These are phyloP conservation scores for Rosa multiflora DNA, from an alignment of 306 rosid genomes.

Conservation along the genomic window DNA sequence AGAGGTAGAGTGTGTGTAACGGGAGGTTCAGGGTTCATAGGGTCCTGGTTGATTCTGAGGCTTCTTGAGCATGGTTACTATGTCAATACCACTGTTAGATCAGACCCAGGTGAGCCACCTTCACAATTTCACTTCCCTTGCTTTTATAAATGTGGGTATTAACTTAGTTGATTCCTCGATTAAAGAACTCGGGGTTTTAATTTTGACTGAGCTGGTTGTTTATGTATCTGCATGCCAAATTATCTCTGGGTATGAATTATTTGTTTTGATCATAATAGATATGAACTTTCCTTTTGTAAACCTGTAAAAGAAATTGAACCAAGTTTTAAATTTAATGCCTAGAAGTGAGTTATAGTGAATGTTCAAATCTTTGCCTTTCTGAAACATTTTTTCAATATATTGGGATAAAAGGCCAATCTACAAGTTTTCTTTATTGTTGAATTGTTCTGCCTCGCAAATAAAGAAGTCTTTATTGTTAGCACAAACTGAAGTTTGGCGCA, in stretches of 20 bases:
- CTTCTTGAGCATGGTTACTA: conserved; percentile 52
- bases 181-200: background rate
- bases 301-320: background rate
- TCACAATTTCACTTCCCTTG: background rate
- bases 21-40: conserved; percentile 52
- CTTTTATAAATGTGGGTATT: background rate
- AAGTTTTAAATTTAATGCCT: no score
- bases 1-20: conserved; percentile 50
- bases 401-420: background rate
- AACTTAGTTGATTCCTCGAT: background rate
- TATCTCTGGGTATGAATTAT: background rate
- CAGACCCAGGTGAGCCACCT: conserved; percentile 34
- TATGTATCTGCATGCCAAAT: background rate
- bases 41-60: conserved; percentile 48
- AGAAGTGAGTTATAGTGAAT: background rate
- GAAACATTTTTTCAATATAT: no score
- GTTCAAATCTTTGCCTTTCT: background rate
- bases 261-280: background rate
- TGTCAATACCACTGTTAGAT: conserved; percentile 48
- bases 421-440: background rate
- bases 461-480: background rate
- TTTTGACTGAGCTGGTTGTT: background rate
- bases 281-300: background rate
- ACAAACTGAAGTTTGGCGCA: background rate
- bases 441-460: background rate